Percentiles rank a stretch among this genome's conserved stretches.
Evolutionary conservation across 73 alveolate genomes (phyloP).

Genomic region (Blepharisma stoltei): DNA sequence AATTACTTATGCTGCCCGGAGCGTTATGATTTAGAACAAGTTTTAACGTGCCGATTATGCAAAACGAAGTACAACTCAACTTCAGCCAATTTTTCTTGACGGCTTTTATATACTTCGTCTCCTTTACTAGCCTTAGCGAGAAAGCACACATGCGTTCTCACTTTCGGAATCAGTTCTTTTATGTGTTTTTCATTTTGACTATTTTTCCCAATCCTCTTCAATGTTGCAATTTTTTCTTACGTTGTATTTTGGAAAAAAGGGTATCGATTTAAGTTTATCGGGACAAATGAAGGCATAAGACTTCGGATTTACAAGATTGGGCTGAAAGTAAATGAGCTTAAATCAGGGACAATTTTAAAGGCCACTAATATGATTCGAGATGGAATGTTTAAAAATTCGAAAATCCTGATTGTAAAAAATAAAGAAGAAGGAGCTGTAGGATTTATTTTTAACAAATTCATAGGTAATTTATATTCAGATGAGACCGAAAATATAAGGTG

Average conservation of each 20-base stretch:
- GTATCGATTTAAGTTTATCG: neutral
- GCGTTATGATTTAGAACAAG: neutral
- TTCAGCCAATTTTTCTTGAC: neutral
- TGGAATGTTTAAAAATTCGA: neutral
- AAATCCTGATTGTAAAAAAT: neutral
- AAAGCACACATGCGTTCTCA: neutral
- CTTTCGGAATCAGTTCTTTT: neutral
- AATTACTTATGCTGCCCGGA: neutral
- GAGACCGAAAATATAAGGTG: neutral
- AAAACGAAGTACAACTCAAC: neutral
- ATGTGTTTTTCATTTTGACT: neutral
- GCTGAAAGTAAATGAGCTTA: neutral
- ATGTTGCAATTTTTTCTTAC: neutral
- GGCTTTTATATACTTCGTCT: neutral
- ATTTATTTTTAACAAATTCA: conserved; percentile 12
- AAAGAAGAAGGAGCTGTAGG: neutral
- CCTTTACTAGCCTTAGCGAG: neutral
- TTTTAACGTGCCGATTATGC: conserved; percentile 10
- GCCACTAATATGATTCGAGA: conserved; percentile 10
- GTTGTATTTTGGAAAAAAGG: neutral
- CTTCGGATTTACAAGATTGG: conserved; percentile 6
- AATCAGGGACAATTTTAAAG: neutral
- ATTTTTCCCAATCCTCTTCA: neutral
- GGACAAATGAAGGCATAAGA: neutral
- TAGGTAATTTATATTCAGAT: conserved; percentile 5